Evolutionary conservation across 495 filamentous ascomycete genomes (phyloP), one percentile per base, ranked within the genome.

Genomic region (Aspergillus asperescens): DNA sequence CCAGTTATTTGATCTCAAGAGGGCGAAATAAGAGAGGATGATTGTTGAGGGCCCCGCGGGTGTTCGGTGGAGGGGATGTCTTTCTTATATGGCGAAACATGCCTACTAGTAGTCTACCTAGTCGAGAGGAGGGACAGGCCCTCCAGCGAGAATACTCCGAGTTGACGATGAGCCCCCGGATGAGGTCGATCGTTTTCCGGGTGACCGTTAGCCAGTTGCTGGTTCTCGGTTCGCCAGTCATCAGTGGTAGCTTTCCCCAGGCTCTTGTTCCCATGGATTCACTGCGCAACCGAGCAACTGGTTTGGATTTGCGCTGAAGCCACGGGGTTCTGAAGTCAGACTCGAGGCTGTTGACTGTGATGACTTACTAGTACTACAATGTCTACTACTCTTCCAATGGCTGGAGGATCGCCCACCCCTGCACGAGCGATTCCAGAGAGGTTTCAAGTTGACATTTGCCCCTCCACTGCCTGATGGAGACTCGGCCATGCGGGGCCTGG

Each of bases 401-500:
- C 5, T 3, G 16, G 35, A 25, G 39, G 39, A 42, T 42, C 39
- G 20, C 16, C 39, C 32, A n/a, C n/a, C 32, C 32, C 32, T 35
- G 32, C 32, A 35, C 6, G 32, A 16, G 32, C 32, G 32, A 35
- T 35, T 12, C 32, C 32, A n/a, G 32, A 35, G 32, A 15, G 32
- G 32, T 35, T n/a, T 42, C 39, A 41, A 41, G 19, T 41, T 32
- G 39, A 39, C 23, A 34, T 39, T 49, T 24, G 32, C 34, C 46
- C 46, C 46, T 39, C 46, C 46, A 49, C 54, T 43, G 16, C 1
- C 16, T n/a, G 13, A n/a, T 4, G 10, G 13, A 35, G 54, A 32
- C 58, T 68, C 63, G 67, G 68, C 60, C 62, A 68, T 73, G 67
- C 65, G 68, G 68, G 71, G 67, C 55, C 50, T 58, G 59, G 54